Evolutionary conservation across 2,329 filamentous ascomycete species (phyloP), one percentile per base, ranked within the genome.

Genomic region (Ambrosiella cleistominuta): DNA sequence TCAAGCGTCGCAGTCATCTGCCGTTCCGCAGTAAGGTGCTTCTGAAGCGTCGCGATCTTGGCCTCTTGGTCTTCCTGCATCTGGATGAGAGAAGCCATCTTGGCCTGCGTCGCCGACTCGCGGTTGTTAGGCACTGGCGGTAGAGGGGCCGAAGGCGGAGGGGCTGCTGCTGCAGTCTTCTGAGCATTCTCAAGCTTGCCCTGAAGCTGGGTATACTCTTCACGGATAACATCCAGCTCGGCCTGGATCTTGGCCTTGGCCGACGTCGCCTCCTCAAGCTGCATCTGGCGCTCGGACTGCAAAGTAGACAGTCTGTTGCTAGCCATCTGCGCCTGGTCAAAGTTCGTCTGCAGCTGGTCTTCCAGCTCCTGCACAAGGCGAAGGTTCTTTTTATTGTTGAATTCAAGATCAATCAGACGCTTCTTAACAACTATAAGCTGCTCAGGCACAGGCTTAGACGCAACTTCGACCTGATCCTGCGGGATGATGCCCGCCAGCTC

Each of bases 1-100:
- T 98, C 93, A 44, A 98, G 79, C 1, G 91, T 97, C 53, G 88
- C 85, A 0, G 91, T 98, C 60, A 98, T 82, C 69, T 97, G 91
- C 68, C 95, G 95, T 75, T 98, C 93, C 2, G 93, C 93, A 63
- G 86, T 85, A 27, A 98, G 79, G 67, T 97, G 89, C 74, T 96
- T 97, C 75, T 98, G 91, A 62, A 98, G 95, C 6, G 88, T 94
- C 61, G 86, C 84, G 67, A 98, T 94, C 62, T 90, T 89, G 49
- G 88, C 86, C 68, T 98, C 93, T 69, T 96, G 90, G 65, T 98
- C 93, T 66, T 97, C 91, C 61, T 91, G 81, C 63, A 95, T 79
- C 66, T 96, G 90, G 54, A 83, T 80, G 60, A 84, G 79, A 56
- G 73, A 75, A 45, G 83, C 76, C 53, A 71, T 61, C 53, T 70